A percentile compares a stretch with the other conserved stretches of the same genome.
Evolutionary conservation across 345 rosid genomes (phyloP).

Genomic region (Clausena lansium): DNA sequence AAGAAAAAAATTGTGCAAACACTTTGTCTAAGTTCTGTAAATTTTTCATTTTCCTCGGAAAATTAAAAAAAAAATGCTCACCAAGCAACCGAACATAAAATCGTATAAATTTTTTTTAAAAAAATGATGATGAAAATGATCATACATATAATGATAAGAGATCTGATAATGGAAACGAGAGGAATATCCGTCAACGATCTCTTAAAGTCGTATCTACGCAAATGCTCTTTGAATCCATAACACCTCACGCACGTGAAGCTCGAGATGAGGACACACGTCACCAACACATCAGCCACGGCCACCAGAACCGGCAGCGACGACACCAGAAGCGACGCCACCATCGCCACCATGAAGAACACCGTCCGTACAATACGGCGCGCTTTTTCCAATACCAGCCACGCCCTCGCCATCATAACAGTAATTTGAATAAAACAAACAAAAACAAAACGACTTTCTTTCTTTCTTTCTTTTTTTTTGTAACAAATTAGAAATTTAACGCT

Average conservation of each 20-base stretch:
- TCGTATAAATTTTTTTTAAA: too few species aligned
- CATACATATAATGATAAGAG: slow-evolving; percentile 71
- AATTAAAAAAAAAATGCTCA: too few species aligned
- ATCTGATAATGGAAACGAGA: slow-evolving; percentile 78
- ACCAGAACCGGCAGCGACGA: slow-evolving; percentile 86
- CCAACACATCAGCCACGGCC: slow-evolving; percentile 65
- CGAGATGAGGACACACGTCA: slow-evolving; percentile 59
- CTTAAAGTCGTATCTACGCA: slow-evolving; percentile 63
- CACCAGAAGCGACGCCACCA: slow-evolving; percentile 76
- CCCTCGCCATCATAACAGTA: slow-evolving; percentile 32
- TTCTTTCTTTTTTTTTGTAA: too few species aligned
- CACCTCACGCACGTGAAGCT: slow-evolving; percentile 80
- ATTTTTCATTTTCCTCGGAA: not conserved
- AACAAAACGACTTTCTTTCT: not conserved
- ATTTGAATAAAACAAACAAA: not conserved
- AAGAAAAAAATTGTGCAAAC: too few species aligned
- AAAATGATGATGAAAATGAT: not conserved
- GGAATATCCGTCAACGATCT: slow-evolving; percentile 83
- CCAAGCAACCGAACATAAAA: not conserved
- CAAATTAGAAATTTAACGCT: too few species aligned
- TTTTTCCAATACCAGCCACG: slow-evolving; percentile 58
- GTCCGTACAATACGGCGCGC: slow-evolving; percentile 65
- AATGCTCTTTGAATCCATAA: slow-evolving; percentile 58
- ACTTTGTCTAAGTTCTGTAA: not conserved
- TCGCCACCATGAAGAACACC: slow-evolving; percentile 80